A percentile compares a stretch with the other conserved stretches of the same genome.
These are phyloP conservation scores for Mycena albidolilacea DNA, from an alignment of 768 basidiomycete genomes.

Conservation along the genomic window DNA sequence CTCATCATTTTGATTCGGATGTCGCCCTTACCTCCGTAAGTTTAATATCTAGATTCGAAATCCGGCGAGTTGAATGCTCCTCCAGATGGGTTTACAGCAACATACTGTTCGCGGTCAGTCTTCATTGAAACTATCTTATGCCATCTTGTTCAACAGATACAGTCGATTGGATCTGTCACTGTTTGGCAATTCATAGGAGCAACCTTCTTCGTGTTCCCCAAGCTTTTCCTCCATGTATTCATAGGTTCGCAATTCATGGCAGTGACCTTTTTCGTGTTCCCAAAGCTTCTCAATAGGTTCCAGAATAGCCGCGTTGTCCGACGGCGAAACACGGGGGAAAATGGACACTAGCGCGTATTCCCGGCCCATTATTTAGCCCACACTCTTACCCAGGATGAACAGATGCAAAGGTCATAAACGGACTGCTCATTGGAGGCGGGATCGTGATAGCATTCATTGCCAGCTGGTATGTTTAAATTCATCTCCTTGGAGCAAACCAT, in stretches of 20 bases:
- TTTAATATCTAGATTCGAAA: background rate
- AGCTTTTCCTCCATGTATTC: slow-evolving; percentile 80
- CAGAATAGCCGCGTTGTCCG: slow-evolving; percentile 79
- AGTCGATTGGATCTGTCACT: slow-evolving; percentile 83
- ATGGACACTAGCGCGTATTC: slow-evolving; percentile 80
- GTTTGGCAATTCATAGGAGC: slow-evolving; percentile 85
- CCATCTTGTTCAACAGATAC: slow-evolving; percentile 15
- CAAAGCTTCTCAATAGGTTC: slow-evolving; percentile 83
- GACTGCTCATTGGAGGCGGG: slow-evolving; percentile 71
- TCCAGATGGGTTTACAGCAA: slow-evolving; percentile 85
- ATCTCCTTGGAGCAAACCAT: slow-evolving; percentile 24
- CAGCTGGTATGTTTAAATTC: slow-evolving; percentile 69
- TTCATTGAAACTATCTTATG: background rate
- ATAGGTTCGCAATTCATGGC: slow-evolving; percentile 86
- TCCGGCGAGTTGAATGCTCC: background rate
- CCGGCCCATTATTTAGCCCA: slow-evolving; percentile 3
- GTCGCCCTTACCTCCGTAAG: slow-evolving; percentile 81
- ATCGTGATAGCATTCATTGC: slow-evolving; percentile 70
- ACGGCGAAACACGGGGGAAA: slow-evolving; percentile 77
- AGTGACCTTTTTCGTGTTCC: slow-evolving; percentile 80
- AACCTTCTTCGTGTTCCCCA: slow-evolving; percentile 80
- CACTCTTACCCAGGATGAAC: slow-evolving; percentile 35
- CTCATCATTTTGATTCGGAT: slow-evolving; percentile 86
- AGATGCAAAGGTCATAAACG: slow-evolving; percentile 80
- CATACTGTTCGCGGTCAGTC: slow-evolving; percentile 75